phyloP scores from a whole-genome alignment of 352 stramenopile genomes.

The Blastocystis sp. region DNA sequence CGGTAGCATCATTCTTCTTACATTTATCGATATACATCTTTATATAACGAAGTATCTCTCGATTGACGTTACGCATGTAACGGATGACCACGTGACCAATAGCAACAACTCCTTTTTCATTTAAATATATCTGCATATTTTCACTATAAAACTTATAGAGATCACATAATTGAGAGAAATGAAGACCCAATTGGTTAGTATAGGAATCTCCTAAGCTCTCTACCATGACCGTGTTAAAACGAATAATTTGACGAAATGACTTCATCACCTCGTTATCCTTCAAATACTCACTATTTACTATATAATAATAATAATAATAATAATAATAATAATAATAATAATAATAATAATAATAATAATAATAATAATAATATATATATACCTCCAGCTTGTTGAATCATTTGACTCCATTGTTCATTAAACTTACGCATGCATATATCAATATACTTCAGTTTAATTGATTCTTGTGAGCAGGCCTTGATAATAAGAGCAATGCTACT shows the following conservation, averaged over 20 bases:
- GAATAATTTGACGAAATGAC: no score
- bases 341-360: no score
- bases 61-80: conserved; percentile 76
- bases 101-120: conserved; percentile 38
- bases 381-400: conserved; percentile 9
- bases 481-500: conserved; percentile 75
- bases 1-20: conserved; percentile 45
- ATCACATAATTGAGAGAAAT: conserved; percentile 95
- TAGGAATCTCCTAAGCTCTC: conserved; percentile 53
- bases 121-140: neutral
- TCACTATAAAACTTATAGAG: conserved; percentile 95
- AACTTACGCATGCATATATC: neutral
- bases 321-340: no score
- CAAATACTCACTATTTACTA: no score
- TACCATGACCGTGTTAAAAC: conserved; percentile 57
- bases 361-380: no score
- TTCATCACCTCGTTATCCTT: no score
- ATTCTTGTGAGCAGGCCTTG: conserved; percentile 45
- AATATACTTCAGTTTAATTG: neutral
- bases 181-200: conserved; percentile 80
- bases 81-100: conserved; percentile 52
- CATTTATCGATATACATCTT: conserved; percentile 75
- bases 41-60: conserved; percentile 78
- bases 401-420: conserved; percentile 4
- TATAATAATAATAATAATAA: no score